A percentile compares a stretch with the other conserved stretches of the same genome.
Conservation (phyloP, 2,329 filamentous ascomycete genomes). For the Cladosporium austrohemisphaericum region DNA sequence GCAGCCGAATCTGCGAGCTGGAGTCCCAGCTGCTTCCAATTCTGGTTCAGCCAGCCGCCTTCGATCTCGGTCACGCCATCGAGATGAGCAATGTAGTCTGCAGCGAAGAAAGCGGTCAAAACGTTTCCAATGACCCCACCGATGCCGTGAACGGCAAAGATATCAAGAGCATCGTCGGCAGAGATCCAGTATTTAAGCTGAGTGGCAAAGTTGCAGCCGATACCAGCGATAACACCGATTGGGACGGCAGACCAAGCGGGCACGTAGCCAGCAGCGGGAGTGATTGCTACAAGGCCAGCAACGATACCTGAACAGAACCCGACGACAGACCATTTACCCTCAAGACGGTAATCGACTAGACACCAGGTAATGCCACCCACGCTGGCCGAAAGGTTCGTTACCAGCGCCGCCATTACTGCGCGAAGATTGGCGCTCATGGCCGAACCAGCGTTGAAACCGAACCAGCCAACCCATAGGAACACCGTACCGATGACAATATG, state of each 20-base stretch:
- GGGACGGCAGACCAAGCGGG: constrained; percentile 80
- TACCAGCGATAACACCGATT: constrained; percentile 71
- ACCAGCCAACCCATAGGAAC: constrained; percentile 94
- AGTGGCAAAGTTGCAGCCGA: constrained; percentile 82
- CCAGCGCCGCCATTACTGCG: constrained; percentile 79
- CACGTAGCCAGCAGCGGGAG: constrained; percentile 81
- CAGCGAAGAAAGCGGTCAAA: constrained; percentile 76
- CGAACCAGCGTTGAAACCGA: constrained; percentile 88
- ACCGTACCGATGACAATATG: constrained; percentile 90
- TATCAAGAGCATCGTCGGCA: constrained; percentile 83
- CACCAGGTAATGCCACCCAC: constrained; percentile 88
- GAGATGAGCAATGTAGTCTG: constrained; percentile 77
- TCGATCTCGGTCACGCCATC: constrained; percentile 65
- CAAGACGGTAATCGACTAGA: constrained; percentile 80
- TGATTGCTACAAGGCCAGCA: constrained; percentile 82
- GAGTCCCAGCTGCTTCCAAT: constrained; percentile 81
- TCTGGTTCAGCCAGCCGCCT: constrained; percentile 77
- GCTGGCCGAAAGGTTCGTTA: constrained; percentile 80
- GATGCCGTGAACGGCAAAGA: constrained; percentile 78
- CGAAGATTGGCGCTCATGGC: constrained; percentile 77
- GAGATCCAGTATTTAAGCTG: constrained; percentile 82
- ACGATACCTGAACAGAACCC: constrained; percentile 91
- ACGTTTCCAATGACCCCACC: constrained; percentile 77
- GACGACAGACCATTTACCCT: constrained; percentile 88
- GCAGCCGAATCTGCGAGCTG: constrained; percentile 78